Evolutionary conservation across 768 basidiomycete species (phyloP).

Genomic region (Gymnopilus junonius): DNA sequence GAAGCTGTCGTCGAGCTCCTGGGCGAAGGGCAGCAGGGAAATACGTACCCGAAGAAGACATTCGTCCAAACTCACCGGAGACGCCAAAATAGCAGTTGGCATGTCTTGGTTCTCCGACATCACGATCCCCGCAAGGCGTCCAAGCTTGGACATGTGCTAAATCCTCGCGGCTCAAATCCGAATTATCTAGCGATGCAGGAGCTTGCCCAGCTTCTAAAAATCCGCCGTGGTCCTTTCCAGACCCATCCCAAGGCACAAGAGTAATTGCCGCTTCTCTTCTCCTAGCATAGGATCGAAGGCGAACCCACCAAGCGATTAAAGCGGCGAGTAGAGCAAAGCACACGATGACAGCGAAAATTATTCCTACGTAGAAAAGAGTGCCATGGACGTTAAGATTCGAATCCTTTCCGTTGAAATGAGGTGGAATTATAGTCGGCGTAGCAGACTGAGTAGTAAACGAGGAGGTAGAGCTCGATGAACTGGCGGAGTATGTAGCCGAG

Average conservation of each 20-base stretch:
- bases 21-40: constrained; percentile 8
- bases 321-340: constrained; percentile 48
- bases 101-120: constrained; percentile 46
- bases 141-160: constrained; percentile 32
- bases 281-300: constrained; percentile 40
- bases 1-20: constrained; percentile 27
- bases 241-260: constrained; percentile 40
- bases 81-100: constrained; percentile 30
- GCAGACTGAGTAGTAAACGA: constrained; percentile 10
- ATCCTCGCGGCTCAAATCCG: constrained; percentile 29
- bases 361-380: constrained; percentile 52
- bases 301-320: constrained; percentile 53
- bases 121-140: constrained; percentile 44
- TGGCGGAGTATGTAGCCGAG: neutral
- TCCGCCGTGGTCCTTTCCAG: constrained; percentile 24
- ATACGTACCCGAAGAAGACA: constrained; percentile 18
- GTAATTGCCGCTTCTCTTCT: constrained; percentile 38
- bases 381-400: constrained; percentile 29
- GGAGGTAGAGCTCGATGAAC: neutral
- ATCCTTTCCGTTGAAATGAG: constrained; percentile 9
- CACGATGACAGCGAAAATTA: constrained; percentile 52
- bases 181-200: constrained; percentile 24
- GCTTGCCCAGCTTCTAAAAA: constrained; percentile 25
- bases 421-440: constrained; percentile 15
- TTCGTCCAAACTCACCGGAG: constrained; percentile 26